Base-by-base conservation (phyloP, 2,329 filamentous ascomycete species). In the Ophiostoma ulmi region DNA sequence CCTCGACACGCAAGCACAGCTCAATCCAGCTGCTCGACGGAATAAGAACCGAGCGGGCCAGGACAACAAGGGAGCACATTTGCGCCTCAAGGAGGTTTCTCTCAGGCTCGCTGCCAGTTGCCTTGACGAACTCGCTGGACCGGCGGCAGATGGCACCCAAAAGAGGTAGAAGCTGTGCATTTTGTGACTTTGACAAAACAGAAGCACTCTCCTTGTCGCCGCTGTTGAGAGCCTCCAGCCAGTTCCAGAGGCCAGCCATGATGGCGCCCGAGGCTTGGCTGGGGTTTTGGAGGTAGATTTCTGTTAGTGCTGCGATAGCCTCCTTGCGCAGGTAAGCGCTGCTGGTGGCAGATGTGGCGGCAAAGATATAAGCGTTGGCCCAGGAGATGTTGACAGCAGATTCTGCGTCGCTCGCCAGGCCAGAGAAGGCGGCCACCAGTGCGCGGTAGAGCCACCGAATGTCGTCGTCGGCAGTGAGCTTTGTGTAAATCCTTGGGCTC, bases 1-100 rank as follows among this genome's bases (percentile, higher is more conserved):
- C 83, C 14, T 90, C 90, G 74, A 91, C 90, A 72, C 88, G 88
- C 70, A 98, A 84, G 76, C 92, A 97, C 3, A 93, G 81, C 61
- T 95, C 90, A 76, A 99, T 98, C 96, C 96, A 99, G 73, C 87
- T 91, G 26, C 89, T 85, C 72, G 87, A 87, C 0, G 93, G 90
- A 72, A 98, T 86, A 48, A 99, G 81, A 72, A 94, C 89, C 26
- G 88, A 84, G 35, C 92, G 90, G 70, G 91, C 90, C 36, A 99
- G 83, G 22, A 97, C 88, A 22, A 97, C 82, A 4, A 97, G 81
- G 6, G 87, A 86, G 74, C 93, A 87, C 75, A 97, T 88, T 77
- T 97, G 93, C 35, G 81, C 79, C 75, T 91, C 87, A 10, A 94
- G 78, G 17, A 82, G 75, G 31, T 84, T 80, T 70, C 81, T 78